Base-by-base conservation (phyloP, 164 flowering plant genomes). In the Vitis labrusca region DNA sequence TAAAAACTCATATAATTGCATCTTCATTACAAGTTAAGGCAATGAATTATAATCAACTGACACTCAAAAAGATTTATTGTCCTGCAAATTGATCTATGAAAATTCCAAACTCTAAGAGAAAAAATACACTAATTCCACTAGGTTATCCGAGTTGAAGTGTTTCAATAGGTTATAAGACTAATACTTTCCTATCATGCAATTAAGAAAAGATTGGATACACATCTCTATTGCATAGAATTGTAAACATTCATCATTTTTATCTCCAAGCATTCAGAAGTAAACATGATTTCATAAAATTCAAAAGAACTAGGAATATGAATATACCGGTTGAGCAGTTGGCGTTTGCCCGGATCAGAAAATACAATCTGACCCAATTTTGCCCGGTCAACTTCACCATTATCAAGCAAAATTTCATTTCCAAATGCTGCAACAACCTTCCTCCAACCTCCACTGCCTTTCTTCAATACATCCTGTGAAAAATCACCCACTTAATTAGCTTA, bases 361-460 rank as follows among this genome's bases (percentile, higher is more conserved):
- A 93, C 90, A 52, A 93, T 86, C 68, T 83, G 89, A 44, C 99
- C 99, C n/a, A 92, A 75, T 64, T 71, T 82, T 23, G 85, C 81
- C 69, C 99, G 77, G 81, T 91, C 85, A 47, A 95, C 89, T 77
- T 95, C 96, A 53, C 98, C 98, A 83, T 78, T 71, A 23, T 77
- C 79, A 59, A 44, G 90, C 69, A 92, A 73, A 56, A 95, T 90
- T 8, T 86, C 97, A 29, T 81, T 80, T 52, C 99, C 98, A 80
- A 95, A 95, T 67, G 91, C 85, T 2, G 76, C 81, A 50, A 93
- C 97, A 53, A 90, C 96, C 79, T 82, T 90, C 69, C 80, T 89
- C 86, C 88, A 91, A 11, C 99, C 99, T 66, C 92, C 93, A n/a
- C 88, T 90, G 17, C 92, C 98, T 81, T 91, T 91, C 85, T 82